Evolutionary conservation across 176 grass and related monocot genomes (phyloP).

Genomic region (Cenchrus purpureus): DNA sequence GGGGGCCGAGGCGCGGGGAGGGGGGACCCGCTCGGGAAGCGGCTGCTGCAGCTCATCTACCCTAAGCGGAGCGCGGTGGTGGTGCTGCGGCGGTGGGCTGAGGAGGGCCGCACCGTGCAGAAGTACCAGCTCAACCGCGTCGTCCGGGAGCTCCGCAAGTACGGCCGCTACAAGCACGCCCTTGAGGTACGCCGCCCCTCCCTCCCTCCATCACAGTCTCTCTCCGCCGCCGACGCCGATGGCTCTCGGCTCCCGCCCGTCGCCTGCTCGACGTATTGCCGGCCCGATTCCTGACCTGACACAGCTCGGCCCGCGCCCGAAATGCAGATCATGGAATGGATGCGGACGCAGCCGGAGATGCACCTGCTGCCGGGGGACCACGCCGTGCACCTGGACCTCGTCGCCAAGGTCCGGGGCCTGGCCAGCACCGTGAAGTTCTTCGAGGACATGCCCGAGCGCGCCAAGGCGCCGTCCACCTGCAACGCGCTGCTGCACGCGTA

Average conservation of each 20-base stretch:
- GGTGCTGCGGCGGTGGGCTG: conserved; percentile 66
- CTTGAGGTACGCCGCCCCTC: conserved; percentile 54
- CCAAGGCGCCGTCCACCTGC: conserved; percentile 70
- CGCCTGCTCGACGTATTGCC: conserved; percentile 49
- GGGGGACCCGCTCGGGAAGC: conserved; percentile 61
- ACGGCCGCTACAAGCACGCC: conserved; percentile 81
- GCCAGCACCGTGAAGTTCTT: conserved; percentile 86
- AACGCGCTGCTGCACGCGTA: conserved; percentile 79
- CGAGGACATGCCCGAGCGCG: conserved; percentile 82
- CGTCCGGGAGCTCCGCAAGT: conserved; percentile 84
- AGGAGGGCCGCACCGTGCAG: conserved; percentile 69
- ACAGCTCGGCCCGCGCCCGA: no score
- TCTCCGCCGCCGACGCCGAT: neutral
- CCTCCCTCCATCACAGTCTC: no score
- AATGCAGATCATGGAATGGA: conserved; percentile 86
- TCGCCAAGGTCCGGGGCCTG: conserved; percentile 73
- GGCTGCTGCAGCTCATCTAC: conserved; percentile 66
- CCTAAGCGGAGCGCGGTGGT: conserved; percentile 75
- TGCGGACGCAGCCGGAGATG: conserved; percentile 69
- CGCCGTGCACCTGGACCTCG: conserved; percentile 88
- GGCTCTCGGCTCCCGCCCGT: neutral
- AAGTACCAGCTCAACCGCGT: conserved; percentile 95
- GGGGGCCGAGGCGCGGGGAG: neutral
- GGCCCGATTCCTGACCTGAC: neutral
- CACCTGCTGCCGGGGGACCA: conserved; percentile 77